Percentiles rank a stretch among this genome's conserved stretches.
Conservation (phyloP, 2,329 filamentous ascomycete genomes). For the Nemania sp. region DNA sequence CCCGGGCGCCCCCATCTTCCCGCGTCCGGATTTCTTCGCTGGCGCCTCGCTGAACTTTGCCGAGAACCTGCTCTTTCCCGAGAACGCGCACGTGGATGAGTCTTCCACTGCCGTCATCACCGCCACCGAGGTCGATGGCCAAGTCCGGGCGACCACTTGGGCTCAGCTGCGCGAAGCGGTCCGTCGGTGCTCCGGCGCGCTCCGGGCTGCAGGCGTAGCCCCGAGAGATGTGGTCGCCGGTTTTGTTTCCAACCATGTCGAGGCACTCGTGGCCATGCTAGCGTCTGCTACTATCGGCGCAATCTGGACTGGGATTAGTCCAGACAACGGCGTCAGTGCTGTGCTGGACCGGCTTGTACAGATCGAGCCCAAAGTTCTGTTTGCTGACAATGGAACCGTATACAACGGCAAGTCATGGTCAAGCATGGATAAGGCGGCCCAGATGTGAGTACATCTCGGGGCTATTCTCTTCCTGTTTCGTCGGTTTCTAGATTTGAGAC, state of each 20-base stretch:
- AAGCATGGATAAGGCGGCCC: conserved; percentile 80
- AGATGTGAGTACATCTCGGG: too few species aligned
- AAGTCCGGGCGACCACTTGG: conserved; percentile 75
- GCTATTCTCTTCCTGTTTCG: too few species aligned
- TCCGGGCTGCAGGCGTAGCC: conserved; percentile 73
- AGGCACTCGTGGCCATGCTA: conserved; percentile 89
- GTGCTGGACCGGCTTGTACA: conserved; percentile 89
- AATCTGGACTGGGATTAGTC: conserved; percentile 92
- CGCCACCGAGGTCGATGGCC: conserved; percentile 77
- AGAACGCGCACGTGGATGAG: conserved; percentile 65
- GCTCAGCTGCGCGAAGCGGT: conserved; percentile 82
- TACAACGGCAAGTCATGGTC: conserved; percentile 94
- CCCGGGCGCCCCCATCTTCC: conserved; percentile 78
- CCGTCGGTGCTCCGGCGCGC: conserved; percentile 75
- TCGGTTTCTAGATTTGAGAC: too few species aligned
- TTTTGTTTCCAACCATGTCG: conserved; percentile 90
- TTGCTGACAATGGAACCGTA: conserved; percentile 79
- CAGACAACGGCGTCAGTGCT: conserved; percentile 90
- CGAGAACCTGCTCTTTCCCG: conserved; percentile 90
- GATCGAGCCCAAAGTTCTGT: conserved; percentile 84
- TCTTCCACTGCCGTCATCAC: conserved; percentile 79
- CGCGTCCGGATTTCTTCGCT: conserved; percentile 86
- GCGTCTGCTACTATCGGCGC: conserved; percentile 85
- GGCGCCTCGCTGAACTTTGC: conserved; percentile 89
- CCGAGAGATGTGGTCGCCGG: conserved; percentile 70